Evolutionary conservation across 2,329 filamentous ascomycete genomes (phyloP).

Genomic region (Neonectria neomacrospora): DNA sequence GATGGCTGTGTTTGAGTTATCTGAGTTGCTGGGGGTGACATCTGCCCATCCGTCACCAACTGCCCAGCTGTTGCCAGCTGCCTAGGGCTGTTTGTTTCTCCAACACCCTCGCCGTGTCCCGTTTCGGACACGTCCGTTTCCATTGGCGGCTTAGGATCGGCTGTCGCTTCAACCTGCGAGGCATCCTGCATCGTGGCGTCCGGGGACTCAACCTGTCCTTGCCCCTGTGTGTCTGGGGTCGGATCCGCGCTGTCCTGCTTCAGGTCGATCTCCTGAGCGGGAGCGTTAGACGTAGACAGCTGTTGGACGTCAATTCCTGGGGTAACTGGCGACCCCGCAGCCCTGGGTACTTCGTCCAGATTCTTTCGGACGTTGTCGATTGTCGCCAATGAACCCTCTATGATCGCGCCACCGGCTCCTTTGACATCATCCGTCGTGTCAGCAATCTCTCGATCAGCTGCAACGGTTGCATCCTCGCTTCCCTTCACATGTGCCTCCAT

Average conservation of each 20-base stretch:
- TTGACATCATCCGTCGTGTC: constrained; percentile 28
- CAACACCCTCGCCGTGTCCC: constrained; percentile 5
- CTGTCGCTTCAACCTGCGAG: constrained; percentile 17
- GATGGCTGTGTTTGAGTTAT: constrained; percentile 26
- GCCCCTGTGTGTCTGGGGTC: constrained; percentile 13
- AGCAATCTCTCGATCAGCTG: constrained; percentile 15
- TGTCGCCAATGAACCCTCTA: constrained; percentile 8
- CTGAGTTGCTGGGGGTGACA: constrained; percentile 41
- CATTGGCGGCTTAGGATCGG: constrained; percentile 13
- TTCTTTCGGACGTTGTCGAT: constrained; percentile 15
- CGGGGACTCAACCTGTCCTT: constrained; percentile 19
- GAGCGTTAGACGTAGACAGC: constrained; percentile 12
- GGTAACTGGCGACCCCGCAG: constrained; percentile 21
- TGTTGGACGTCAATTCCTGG: constrained; percentile 22
- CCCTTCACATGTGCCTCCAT: constrained; percentile 4
- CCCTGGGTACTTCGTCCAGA: constrained; percentile 15
- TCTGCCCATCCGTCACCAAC: constrained; percentile 29
- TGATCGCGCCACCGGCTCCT: constrained; percentile 21
- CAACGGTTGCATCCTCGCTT: constrained; percentile 9
- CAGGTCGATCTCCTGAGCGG: constrained; percentile 13
- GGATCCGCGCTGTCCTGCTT: constrained; percentile 12
- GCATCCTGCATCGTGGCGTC: constrained; percentile 35
- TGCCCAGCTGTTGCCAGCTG: constrained; percentile 26
- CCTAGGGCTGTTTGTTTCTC: constrained; percentile 19
- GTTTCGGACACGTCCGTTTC: constrained; percentile 13